Base-by-base conservation (phyloP, 305 asterid species). In the Solanum hybrid region DNA sequence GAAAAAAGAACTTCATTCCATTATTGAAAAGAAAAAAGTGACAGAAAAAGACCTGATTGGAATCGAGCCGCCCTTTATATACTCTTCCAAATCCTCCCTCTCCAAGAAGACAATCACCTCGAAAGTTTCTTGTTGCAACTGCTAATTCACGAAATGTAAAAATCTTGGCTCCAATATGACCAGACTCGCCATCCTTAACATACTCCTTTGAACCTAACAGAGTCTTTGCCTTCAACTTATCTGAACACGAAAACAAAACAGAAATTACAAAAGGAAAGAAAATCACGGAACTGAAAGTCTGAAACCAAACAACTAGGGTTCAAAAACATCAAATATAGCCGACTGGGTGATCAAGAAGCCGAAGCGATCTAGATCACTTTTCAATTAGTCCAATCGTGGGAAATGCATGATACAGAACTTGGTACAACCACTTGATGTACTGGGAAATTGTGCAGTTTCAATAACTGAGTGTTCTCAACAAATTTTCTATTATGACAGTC, bases 11-110 rank as follows among this genome's bases (percentile, higher is more conserved):
- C 74, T 29, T n/a, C 75, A 33, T 57, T 88, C 22, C 80, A 28
- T 36, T 37, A 73, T 87, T 71, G 75, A 74, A 76, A 46, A 74
- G 74, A 22, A 40, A 88, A 87, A 39, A 18, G 40, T 88, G 24
- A 26, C 51, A 71, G 40, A 37, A 46, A 73, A 29, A 61, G 28
- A 88, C 84, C 64, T 88, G 83, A 74, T 88, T 88, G 86, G 86
- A 74, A 20, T 89, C 86, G 20, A 90, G 71, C 57, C 5, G n/a
- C 51, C 90, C 91, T 87, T 90, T 90, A 88, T 90, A 90, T 28
- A 90, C 91, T 87, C 89, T 90, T 42, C 91, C 91, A 42, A 90
- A 90, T 69, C 91, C 91, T 28, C 91, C 91, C 74, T 90, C 91
- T 61, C 91, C 91, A 39, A 90, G 89, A 35, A 90, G 89, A 79